Evolutionary conservation across 345 rosid species (phyloP), one percentile per base, ranked within the genome.

Genomic region (Stellera chamaejasme): DNA sequence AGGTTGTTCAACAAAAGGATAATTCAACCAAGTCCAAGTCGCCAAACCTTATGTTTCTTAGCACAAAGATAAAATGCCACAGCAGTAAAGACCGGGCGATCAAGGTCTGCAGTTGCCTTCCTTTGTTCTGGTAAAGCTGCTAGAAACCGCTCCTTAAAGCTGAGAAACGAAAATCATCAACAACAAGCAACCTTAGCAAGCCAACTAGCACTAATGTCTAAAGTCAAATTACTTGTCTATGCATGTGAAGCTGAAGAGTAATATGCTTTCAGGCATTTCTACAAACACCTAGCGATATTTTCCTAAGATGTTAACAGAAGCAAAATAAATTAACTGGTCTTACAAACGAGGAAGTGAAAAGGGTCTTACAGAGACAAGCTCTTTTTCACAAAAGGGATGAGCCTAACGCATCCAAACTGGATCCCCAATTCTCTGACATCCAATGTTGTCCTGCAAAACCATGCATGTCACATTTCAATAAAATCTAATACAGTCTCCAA

Each of bases 31-130:
- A 46, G 4, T 13, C 11, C 14, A 10, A 26, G 11, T 27, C 5
- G 2, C 48, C 19, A 47, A 42, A 82, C 98, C 85, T 89, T 89
- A 0, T 83, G 86, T 52, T 66, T 84, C 56, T 82, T 93, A 8
- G 95, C 90, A 56, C 97, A 87, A 61, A 93, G 63, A 66, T 83
- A 93, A 72, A 89, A 93, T 27, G 97, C 95, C 59, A 78, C 95
- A 2, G 96, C 95, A 48, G 93, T 82, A 66, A 93, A 89, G 3
- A 89, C 88, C 25, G 97, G 96, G 14, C 95, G 74, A 13, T 79
- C 69, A 48, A 84, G 87, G 54, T 93, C 97, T 5, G 97, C 88
- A 69, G 67, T 78, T 0, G 82, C 79, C 44, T 80, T 63, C 55
- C 96, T 79, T 2, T 92, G 81, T 10, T 81, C 74, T 11, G 96